Conservation (phyloP, 495 filamentous ascomycete genomes). For the Chaetomium cochliodes region DNA sequence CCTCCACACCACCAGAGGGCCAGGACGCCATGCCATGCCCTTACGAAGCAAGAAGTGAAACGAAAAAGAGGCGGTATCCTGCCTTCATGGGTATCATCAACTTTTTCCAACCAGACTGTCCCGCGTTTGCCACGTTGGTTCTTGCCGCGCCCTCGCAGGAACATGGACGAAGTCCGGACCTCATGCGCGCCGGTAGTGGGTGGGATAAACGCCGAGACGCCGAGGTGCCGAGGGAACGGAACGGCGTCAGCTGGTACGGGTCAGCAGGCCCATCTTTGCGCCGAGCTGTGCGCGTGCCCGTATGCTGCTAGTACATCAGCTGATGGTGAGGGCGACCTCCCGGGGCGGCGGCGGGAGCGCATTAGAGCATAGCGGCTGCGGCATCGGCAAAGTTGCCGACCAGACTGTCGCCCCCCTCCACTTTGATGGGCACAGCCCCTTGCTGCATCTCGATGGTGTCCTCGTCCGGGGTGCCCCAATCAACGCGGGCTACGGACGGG, state of each 20-base stretch:
- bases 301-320: slow-evolving; percentile 6
- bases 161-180: slow-evolving; percentile 9
- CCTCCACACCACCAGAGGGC: slow-evolving; percentile 21
- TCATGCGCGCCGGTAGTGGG: neutral
- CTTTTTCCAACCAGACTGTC: slow-evolving; percentile 23
- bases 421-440: slow-evolving; percentile 42
- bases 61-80: slow-evolving; percentile 19
- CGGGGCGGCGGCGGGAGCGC: neutral
- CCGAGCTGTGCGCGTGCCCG: neutral
- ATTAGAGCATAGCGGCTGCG: slow-evolving; percentile 44
- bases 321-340: neutral
- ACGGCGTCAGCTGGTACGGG: slow-evolving; percentile 20
- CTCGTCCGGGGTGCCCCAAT: slow-evolving; percentile 49
- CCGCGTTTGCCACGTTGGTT: slow-evolving; percentile 23
- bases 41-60: slow-evolving; percentile 21
- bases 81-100: slow-evolving; percentile 33
- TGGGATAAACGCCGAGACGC: neutral
- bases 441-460: slow-evolving; percentile 47
- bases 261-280: slow-evolving; percentile 14
- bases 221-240: slow-evolving; percentile 7
- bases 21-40: slow-evolving; percentile 11
- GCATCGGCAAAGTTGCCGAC: slow-evolving; percentile 54
- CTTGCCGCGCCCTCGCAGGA: slow-evolving; percentile 25
- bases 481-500: slow-evolving; percentile 42
- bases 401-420: slow-evolving; percentile 44